Conservation (phyloP, 2,329 filamentous ascomycete species). For the Colletotrichum phormii region DNA sequence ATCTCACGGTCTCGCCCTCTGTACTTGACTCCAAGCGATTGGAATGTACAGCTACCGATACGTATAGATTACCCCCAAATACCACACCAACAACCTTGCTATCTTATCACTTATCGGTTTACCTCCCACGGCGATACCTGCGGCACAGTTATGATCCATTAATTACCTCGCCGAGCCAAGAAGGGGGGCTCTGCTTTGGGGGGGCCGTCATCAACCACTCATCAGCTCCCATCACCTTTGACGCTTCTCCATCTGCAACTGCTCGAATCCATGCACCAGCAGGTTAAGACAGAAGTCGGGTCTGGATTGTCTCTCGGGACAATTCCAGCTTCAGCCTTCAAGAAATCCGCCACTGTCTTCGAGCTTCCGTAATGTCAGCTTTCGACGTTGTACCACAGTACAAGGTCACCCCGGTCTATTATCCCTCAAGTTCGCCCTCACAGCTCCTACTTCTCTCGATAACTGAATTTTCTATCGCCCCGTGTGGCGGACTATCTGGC, state of each 20-base stretch:
- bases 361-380: not conserved
- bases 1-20: not conserved
- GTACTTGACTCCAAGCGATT: not conserved
- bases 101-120: slow-evolving; percentile 5
- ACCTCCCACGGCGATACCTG: slow-evolving; percentile 3
- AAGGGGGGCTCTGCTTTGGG: slow-evolving; percentile 20
- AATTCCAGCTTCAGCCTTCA: not conserved
- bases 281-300: too few species aligned
- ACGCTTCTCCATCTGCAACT: not conserved
- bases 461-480: not conserved
- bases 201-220: not conserved
- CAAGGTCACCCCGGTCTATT: not conserved
- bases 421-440: not conserved
- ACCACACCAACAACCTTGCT: not conserved
- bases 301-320: too few species aligned
- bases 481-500: not conserved
- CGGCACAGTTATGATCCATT: not conserved
- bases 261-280: too few species aligned
- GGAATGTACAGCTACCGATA: not conserved
- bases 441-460: not conserved
- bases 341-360: not conserved
- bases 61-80: not conserved
- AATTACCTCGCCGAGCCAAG: slow-evolving; percentile 19
- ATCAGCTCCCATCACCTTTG: not conserved
- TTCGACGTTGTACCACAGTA: not conserved